Evolutionary conservation across 208 protist genomes (phyloP).

Genomic region (Naegleria lovaniensis): DNA sequence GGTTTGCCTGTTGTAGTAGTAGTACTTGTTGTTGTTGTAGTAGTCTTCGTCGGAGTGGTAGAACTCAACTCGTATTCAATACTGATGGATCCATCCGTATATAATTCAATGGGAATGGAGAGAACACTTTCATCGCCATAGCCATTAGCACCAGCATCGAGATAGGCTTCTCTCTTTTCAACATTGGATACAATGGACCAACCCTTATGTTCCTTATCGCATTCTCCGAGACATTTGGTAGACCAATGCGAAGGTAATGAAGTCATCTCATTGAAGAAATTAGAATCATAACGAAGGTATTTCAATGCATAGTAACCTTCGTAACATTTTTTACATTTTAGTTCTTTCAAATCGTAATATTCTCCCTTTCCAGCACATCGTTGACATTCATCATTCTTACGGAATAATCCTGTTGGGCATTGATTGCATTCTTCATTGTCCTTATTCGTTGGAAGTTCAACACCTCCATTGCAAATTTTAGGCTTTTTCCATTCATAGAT

Average conservation of each 20-base stretch:
- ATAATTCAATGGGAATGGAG: neutral
- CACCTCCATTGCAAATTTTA: neutral
- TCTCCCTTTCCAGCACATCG: neutral
- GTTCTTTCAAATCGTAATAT: neutral
- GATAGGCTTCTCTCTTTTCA: neutral
- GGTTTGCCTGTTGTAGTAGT: too few species aligned
- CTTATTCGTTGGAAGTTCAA: neutral
- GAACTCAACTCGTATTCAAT: neutral
- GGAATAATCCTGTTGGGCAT: neutral
- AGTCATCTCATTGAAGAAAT: neutral
- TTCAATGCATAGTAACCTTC: neutral
- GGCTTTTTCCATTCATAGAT: neutral
- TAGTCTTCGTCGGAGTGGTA: too few species aligned
- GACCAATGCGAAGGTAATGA: neutral
- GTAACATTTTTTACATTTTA: neutral
- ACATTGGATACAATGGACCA: neutral
- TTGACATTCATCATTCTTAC: neutral
- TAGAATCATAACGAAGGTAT: neutral
- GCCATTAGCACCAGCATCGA: neutral
- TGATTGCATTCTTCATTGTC: neutral
- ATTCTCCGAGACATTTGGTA: neutral
- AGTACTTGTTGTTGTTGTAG: too few species aligned
- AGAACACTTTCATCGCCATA: neutral
- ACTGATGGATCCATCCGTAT: neutral
- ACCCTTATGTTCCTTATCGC: neutral